phyloP scores from a whole-genome alignment of 148 eudicot species.

The Diospyros lotus region DNA sequence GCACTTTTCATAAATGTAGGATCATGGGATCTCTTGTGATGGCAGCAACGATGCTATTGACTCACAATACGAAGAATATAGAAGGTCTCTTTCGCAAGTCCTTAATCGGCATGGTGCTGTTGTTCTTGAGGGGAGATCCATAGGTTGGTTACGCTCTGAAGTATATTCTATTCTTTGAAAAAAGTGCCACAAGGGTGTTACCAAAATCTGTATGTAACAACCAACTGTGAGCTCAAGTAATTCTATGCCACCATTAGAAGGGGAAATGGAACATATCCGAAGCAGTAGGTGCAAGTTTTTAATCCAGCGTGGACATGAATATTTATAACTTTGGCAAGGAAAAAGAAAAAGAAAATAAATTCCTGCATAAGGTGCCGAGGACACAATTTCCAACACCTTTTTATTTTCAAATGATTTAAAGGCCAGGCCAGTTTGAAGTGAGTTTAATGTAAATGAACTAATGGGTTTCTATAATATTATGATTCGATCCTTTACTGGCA shows the following conservation, averaged over 20 bases:
- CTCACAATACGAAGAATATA: constrained; percentile 66
- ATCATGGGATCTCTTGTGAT: constrained; percentile 67
- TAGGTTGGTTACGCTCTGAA: constrained; percentile 43
- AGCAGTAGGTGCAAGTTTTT: background rate
- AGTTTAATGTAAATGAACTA: background rate
- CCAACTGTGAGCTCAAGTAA: background rate
- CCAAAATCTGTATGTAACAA: background rate
- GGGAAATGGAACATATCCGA: too few relatives aligned
- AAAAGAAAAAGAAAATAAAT: background rate
- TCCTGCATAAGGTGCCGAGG: too few relatives aligned
- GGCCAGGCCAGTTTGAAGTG: background rate
- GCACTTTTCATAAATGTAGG: constrained; percentile 39
- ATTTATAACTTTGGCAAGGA: background rate
- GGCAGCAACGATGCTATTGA: constrained; percentile 52
- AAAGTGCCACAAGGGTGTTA: background rate
- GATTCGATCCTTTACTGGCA: background rate
- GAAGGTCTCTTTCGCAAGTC: constrained; percentile 68
- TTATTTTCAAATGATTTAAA: background rate
- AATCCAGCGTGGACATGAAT: background rate
- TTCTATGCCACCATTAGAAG: background rate
- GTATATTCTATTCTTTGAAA: background rate
- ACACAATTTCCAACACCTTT: background rate
- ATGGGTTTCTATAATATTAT: background rate
- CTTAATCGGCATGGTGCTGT: constrained; percentile 95
- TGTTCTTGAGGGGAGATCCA: constrained; percentile 88